Evolutionary conservation across 371 early-diverging fungal species (phyloP).

Genomic region (Thermomucor indicae-seudaticae): DNA sequence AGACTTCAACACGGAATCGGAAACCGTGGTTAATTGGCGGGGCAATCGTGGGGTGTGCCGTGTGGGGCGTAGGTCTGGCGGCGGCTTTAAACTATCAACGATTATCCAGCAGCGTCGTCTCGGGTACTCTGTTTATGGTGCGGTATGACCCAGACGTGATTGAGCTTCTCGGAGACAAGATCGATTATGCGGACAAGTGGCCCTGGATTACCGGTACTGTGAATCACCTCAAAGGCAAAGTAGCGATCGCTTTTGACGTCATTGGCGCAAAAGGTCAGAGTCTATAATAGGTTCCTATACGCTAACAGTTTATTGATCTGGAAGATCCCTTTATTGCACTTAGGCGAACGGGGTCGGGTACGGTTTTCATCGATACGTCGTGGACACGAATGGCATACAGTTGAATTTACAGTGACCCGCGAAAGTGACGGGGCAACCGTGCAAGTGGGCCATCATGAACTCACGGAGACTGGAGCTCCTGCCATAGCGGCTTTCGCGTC

Average conservation of each 20-base stretch:
- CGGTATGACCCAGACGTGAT: conserved; percentile 56
- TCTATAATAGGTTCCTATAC: neutral
- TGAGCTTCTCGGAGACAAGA: conserved; percentile 51
- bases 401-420: conserved; percentile 33
- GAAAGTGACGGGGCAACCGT: conserved; percentile 26
- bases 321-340: neutral
- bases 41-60: conserved; percentile 47
- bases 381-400: conserved; percentile 34
- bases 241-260: conserved; percentile 56
- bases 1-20: conserved; percentile 23
- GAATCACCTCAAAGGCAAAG: conserved; percentile 65
- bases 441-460: conserved; percentile 29
- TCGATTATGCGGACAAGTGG: conserved; percentile 58
- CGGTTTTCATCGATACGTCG: conserved; percentile 35
- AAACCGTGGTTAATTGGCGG: conserved; percentile 42
- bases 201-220: conserved; percentile 70
- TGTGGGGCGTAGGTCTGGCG: conserved; percentile 59
- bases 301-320: neutral
- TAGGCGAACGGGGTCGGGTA: conserved; percentile 40
- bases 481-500: neutral
- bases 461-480: conserved; percentile 38
- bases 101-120: conserved; percentile 58
- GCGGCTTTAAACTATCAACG: conserved; percentile 64
- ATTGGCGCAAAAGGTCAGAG: conserved; percentile 48
- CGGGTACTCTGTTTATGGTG: conserved; percentile 60